Evolutionary conservation across 148 eudicot genomes (phyloP), one percentile per base, ranked within the genome.

Genomic region (Gaultheria prostrata): DNA sequence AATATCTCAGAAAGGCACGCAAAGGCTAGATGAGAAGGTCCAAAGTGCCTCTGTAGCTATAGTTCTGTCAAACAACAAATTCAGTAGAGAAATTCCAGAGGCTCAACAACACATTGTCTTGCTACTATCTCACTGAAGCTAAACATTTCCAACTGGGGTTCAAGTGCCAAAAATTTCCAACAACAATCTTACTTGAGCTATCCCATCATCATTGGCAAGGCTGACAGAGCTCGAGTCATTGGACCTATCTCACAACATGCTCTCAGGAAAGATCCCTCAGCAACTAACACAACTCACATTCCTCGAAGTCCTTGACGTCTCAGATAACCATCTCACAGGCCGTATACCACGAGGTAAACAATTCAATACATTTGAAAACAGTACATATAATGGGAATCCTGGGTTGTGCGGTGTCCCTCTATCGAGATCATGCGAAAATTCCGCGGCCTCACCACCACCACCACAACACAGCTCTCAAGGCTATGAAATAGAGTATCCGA

Each of bases 1-100:
- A 8, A 53, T 90, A 35, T 65, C 85, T 12, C 79, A 72, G 45
- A 89, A 90, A 89, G 91, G 91, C 9, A 49, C 33, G 1, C 70
- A 83, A 17, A 85, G 54, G 70, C 0, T 10, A 9, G 24, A 26
- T 10, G 70, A 63, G 70, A 63, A 3, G 32, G 26, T 63, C 33
- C 17, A 26, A 61, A 24, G 14, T 61, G 69, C 69, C 12, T 61
- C n/a, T 9, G 30, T 61, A 21, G 69, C 30, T 0, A 8, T 61
- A 24, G 69, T n/a, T 61, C 0, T 61, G 13, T 61, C 69, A 2
- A 63, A 26, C 70, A 63, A 63, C 15, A 63, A 63, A 26, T 63
- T 63, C 17, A 3, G 32, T 3, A 33, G 70, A 2, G 70, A 10
- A 63, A 26, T 63, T 3, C 70, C 70, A 3, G 17, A 26, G 26